phyloP scores from a whole-genome alignment of 1,139 yeast species.

The Sugiyamaella pinicola region DNA sequence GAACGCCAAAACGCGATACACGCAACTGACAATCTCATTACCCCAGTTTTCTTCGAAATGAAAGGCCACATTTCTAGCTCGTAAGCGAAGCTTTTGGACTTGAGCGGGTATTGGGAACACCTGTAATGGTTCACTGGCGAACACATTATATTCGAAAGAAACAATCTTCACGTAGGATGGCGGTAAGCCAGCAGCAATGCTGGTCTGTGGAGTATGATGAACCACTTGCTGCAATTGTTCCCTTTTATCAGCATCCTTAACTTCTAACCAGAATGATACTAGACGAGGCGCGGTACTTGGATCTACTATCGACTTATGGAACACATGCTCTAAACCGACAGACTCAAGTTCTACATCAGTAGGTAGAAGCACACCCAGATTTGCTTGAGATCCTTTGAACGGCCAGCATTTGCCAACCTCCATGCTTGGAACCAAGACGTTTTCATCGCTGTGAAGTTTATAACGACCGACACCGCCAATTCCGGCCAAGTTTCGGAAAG shows the following conservation, averaged over 20 bases:
- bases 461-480: slow-evolving; percentile 34
- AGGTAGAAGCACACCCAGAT: slow-evolving; percentile 38
- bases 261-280: slow-evolving; percentile 39
- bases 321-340: slow-evolving; percentile 40
- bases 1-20: slow-evolving; percentile 40
- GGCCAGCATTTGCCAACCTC: slow-evolving; percentile 45
- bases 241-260: slow-evolving; percentile 30
- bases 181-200: slow-evolving; percentile 24
- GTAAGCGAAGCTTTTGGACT: slow-evolving; percentile 24
- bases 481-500: slow-evolving; percentile 25
- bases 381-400: slow-evolving; percentile 39
- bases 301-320: slow-evolving; percentile 34
- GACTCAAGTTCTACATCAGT: slow-evolving; percentile 34
- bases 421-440: slow-evolving; percentile 35
- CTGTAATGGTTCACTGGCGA: slow-evolving; percentile 35
- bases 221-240: slow-evolving; percentile 21
- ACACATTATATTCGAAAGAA: slow-evolving; percentile 37
- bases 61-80: slow-evolving; percentile 32
- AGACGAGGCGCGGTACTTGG: slow-evolving; percentile 39
- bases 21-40: slow-evolving; percentile 38
- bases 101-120: slow-evolving; percentile 37
- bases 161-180: slow-evolving; percentile 33
- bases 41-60: slow-evolving; percentile 43
- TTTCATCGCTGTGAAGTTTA: slow-evolving; percentile 33
- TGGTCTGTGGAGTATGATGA: slow-evolving; percentile 10